A percentile compares a stretch with the other conserved stretches of the same genome.
phyloP scores from a whole-genome alignment of 768 basidiomycete genomes.

The Amanita inopinata region DNA sequence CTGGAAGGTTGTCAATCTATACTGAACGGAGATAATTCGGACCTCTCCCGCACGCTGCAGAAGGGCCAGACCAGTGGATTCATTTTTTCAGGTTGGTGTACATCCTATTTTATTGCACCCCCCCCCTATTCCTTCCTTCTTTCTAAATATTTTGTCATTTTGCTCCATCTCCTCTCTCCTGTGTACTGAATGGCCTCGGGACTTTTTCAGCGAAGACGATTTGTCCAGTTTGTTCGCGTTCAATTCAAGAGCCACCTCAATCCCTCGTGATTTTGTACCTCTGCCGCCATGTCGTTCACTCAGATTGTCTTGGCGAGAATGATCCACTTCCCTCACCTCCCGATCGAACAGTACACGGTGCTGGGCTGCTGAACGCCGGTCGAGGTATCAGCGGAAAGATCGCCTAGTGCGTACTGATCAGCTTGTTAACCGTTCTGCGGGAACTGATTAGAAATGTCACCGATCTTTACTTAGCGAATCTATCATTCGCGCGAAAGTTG shows the following conservation, averaged over 20 bases:
- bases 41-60: slow-evolving; percentile 60
- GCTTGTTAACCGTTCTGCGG: background rate
- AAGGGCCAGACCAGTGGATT: slow-evolving; percentile 74
- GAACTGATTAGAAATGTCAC: background rate
- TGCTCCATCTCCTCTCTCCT: background rate
- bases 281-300: slow-evolving; percentile 85
- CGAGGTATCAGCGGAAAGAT: slow-evolving; percentile 57
- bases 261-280: slow-evolving; percentile 68
- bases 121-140: background rate
- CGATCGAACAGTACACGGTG: slow-evolving; percentile 41
- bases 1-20: slow-evolving; percentile 90
- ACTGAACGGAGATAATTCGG: slow-evolving; percentile 71
- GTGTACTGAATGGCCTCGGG: background rate
- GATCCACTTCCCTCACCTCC: slow-evolving; percentile 53
- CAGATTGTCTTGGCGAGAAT: slow-evolving; percentile 59
- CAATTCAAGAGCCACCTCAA: slow-evolving; percentile 48
- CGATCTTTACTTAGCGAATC: slow-evolving; percentile 42
- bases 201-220: slow-evolving; percentile 40
- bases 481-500: slow-evolving; percentile 52
- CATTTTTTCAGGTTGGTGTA: slow-evolving; percentile 57
- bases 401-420: slow-evolving; percentile 53
- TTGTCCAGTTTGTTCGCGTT: slow-evolving; percentile 60
- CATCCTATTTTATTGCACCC: background rate
- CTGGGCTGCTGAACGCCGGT: slow-evolving; percentile 28
- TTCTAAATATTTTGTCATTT: background rate